Evolutionary conservation across 108 stramenopile species (phyloP).

Genomic region (Cyclotella cryptica): DNA sequence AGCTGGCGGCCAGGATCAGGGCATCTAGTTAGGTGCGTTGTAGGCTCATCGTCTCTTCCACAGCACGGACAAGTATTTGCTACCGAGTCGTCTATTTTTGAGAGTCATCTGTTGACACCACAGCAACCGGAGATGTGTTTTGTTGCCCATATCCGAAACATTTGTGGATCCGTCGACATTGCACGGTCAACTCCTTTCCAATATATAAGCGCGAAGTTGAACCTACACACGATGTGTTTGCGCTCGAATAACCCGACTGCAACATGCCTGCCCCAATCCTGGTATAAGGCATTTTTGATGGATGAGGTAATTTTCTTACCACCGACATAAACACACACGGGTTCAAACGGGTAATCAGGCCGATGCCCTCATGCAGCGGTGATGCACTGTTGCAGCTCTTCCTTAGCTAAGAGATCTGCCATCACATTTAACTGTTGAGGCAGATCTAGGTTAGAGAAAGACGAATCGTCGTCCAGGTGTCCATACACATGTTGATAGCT

Average conservation of each 20-base stretch:
- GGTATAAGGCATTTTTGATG: too few relatives aligned
- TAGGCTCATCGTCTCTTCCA: too few relatives aligned
- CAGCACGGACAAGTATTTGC: not conserved
- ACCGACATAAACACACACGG: not conserved
- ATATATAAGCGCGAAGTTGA: not conserved
- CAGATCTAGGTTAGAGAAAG: too few relatives aligned
- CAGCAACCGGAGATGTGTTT: conserved; percentile 1
- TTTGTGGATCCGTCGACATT: conserved; percentile 7
- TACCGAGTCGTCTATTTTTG: not conserved
- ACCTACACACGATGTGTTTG: too few relatives aligned
- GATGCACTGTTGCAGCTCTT: too few relatives aligned
- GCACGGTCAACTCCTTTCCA: conserved; percentile 11
- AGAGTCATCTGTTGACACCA: not conserved
- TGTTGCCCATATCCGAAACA: conserved; percentile 4
- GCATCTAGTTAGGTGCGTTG: too few relatives aligned
- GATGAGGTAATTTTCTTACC: conserved; percentile 13
- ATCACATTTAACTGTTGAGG: too few relatives aligned
- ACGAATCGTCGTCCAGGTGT: too few relatives aligned
- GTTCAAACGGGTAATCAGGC: conserved; percentile 8
- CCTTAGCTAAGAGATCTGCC: too few relatives aligned
- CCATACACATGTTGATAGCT: conserved; percentile 4
- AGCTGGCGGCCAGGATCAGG: too few relatives aligned
- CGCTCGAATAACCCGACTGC: too few relatives aligned
- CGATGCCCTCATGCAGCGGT: too few relatives aligned
- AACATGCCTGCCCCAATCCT: not conserved